Percentiles rank a stretch among this genome's conserved stretches.
These are phyloP conservation scores for Thielaviopsis ethacetica DNA, from an alignment of 2,329 filamentous ascomycete genomes.

Conservation along the genomic window DNA sequence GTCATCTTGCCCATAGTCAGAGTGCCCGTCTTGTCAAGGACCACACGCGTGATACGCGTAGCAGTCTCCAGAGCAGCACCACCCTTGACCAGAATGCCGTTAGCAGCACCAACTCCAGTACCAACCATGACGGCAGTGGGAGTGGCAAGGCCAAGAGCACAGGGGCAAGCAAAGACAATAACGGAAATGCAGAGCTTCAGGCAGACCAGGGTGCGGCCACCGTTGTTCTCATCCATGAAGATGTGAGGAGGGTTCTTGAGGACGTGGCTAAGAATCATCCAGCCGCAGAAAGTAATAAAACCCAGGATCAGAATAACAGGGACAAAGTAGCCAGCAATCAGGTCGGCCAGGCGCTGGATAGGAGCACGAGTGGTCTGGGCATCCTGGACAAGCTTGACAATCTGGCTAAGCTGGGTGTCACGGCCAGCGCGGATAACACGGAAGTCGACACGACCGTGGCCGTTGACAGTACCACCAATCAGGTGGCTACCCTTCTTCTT, in stretches of 20 bases:
- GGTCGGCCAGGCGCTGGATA: slow-evolving; percentile 84
- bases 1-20: slow-evolving; percentile 92
- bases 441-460: slow-evolving; percentile 80
- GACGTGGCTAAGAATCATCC: slow-evolving; percentile 90
- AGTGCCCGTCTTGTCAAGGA: slow-evolving; percentile 92
- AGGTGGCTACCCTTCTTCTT: slow-evolving; percentile 67
- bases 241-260: slow-evolving; percentile 73
- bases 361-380: slow-evolving; percentile 88
- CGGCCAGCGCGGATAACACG: slow-evolving; percentile 81
- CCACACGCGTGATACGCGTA: slow-evolving; percentile 76
- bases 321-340: slow-evolving; percentile 84
- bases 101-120: slow-evolving; percentile 87
- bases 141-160: slow-evolving; percentile 86
- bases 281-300: slow-evolving; percentile 67
- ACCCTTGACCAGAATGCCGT: slow-evolving; percentile 95
- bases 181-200: slow-evolving; percentile 96
- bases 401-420: slow-evolving; percentile 93
- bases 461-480: slow-evolving; percentile 92
- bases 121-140: slow-evolving; percentile 98
- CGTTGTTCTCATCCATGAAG: slow-evolving; percentile 63
- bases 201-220: slow-evolving; percentile 91
- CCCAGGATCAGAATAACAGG: slow-evolving; percentile 77
- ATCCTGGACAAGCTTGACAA: slow-evolving; percentile 95
- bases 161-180: slow-evolving; percentile 95
- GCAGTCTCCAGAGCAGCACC: slow-evolving; percentile 81